Evolutionary conservation across 2,329 filamentous ascomycete species (phyloP), one percentile per base, ranked within the genome.

Genomic region (Talaromyces atroroseus): DNA sequence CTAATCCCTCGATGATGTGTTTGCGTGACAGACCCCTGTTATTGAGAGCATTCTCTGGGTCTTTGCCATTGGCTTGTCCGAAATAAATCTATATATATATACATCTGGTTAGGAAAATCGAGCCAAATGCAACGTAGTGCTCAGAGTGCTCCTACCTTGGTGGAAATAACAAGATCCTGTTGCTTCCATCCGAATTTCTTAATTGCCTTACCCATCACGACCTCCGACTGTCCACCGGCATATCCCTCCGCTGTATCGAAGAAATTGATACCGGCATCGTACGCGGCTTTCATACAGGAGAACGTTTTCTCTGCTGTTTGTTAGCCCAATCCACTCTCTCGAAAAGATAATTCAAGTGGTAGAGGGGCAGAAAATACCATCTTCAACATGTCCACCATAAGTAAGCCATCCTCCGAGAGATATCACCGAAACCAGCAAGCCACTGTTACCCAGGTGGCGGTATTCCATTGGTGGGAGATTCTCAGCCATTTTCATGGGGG

Each of bases 391-490:
- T 18, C 86, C 87, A 54, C 88, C 88, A 62, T 89, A 90, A 0
- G 88, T 90, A 52, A 91, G 65, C 73, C 72, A 76, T 55, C 73
- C 74, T 32, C 76, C 88, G 2, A 91, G 77, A 1, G 85, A 86
- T 60, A 91, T 86, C 47, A 84, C 80, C 26, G 87, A 90, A 34
- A 91, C 86, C 69, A 90, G 84, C 18, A 91, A 79, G 54, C 88
- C 87, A 16, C 85, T 87, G 40, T 81, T 81, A 65, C 88, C 87
- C 7, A 90, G 79, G 72, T 83, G 84, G 63, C 87, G 84, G 72
- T 89, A 89, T 65, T 86, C 78, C 86, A 88, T 88, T 24, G 49
- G 45, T 18, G 57, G 57, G 16, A 59, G 53, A n/a, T 58, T 61
- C 74, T 71, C 34, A 23, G 46, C 45, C 56, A 58, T 58, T 42